These are phyloP conservation scores for Acanthamoeba triangularis DNA, from an alignment of 208 protist genomes.

Conservation along the genomic window DNA sequence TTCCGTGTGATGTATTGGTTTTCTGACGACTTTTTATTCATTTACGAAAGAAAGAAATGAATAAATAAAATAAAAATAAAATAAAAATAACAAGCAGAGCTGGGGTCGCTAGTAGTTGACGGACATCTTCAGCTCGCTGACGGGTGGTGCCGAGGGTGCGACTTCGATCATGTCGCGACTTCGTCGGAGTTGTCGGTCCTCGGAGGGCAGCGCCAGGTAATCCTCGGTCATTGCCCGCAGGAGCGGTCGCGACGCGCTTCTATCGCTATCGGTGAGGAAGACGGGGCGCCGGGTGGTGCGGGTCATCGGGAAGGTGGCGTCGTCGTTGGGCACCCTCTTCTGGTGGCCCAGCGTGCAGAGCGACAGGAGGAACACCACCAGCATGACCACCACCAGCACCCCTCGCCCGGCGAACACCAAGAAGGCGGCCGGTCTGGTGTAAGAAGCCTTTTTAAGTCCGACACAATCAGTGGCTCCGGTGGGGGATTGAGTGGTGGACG, in stretches of 20 bases:
- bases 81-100: not conserved
- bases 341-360: not conserved
- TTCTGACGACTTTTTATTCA: not conserved
- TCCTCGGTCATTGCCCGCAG: not conserved
- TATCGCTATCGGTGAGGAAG: too few species aligned
- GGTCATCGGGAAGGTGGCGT: not conserved
- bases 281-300: too few species aligned
- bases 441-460: too few species aligned
- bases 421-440: not conserved
- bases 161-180: too few species aligned
- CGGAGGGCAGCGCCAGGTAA: not conserved
- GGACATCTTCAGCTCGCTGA: too few species aligned
- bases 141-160: too few species aligned
- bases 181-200: not conserved
- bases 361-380: not conserved
- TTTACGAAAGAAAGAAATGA: not conserved
- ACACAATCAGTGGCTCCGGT: not conserved
- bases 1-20: too few species aligned
- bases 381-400: not conserved
- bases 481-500: not conserved
- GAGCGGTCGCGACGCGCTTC: not conserved
- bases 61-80: not conserved
- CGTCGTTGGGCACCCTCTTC: not conserved
- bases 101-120: too few species aligned
- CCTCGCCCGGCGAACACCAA: not conserved